Evolutionary conservation across 441 rosid species (phyloP), one percentile per base, ranked within the genome.

Genomic region (Populus trichocarpa): DNA sequence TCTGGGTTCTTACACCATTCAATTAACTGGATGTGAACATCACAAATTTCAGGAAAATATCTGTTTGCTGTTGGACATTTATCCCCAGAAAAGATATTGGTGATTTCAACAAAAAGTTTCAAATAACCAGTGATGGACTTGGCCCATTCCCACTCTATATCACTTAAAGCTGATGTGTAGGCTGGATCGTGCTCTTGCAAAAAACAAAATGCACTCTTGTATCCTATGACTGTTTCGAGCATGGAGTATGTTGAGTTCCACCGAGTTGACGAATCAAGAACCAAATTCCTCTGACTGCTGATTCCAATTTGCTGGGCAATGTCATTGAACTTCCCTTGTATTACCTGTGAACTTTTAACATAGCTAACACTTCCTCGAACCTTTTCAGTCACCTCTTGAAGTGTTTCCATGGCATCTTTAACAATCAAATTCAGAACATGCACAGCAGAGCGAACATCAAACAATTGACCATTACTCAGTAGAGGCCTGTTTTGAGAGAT

Each of bases 1-100:
- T 95, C 95, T 5, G 92, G 83, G 86, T 77, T 90, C 88, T 90
- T 95, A 87, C 97, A 92, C 98, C 98, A 91, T 78, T 92, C 96
- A 71, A 93, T 91, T 86, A 95, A 78, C 81, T 92, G 92, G 83
- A 95, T 91, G 78, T 93, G 95, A 73, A 93, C 85, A 72, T 91
- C 91, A 80, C 98, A 95, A 75, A 95, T 89, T 85, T 92, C 97
- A 40, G 90, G 89, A 78, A 95, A 95, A 83, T 93, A 93, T 30
- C 92, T 81, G 82, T 95, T 95, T 8, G 97, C 98, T 32, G 94
- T 92, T 1, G 92, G 93, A 79, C 83, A 86, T 84, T 86, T 92
- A 77, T 84, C 87, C 77, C 89, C 82, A 18, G 90, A 86, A 72
- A 94, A 84, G 74, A 83, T 85, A 81, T 84, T 87, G 22, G 86